phyloP scores from a whole-genome alignment of 148 eudicot species.

The Chenopodium quinoa region DNA sequence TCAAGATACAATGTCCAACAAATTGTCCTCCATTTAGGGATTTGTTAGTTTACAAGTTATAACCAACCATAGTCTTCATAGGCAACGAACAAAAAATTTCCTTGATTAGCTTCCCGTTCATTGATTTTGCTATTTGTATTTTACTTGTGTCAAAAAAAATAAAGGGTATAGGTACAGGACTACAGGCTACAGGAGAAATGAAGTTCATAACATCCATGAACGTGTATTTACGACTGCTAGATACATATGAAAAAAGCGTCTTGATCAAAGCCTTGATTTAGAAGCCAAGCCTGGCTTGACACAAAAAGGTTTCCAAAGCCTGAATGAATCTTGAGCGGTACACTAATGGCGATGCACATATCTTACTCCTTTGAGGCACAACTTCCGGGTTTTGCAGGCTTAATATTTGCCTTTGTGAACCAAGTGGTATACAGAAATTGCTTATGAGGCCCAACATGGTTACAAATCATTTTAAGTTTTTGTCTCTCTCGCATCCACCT shows the following conservation, averaged over 20 bases:
- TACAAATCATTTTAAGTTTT: slow-evolving; percentile 65
- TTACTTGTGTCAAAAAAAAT: no score
- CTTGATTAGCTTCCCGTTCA: no score
- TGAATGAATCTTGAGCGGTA: slow-evolving; percentile 1
- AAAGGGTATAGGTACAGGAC: no score
- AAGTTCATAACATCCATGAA: background rate
- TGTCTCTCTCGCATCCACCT: slow-evolving; percentile 90
- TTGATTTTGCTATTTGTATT: no score
- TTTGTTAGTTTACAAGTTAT: no score
- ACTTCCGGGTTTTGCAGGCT: slow-evolving; percentile 30
- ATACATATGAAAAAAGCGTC: background rate
- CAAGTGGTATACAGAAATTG: slow-evolving; percentile 81
- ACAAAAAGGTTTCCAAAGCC: background rate
- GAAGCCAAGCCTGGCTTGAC: background rate
- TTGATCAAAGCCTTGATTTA: background rate
- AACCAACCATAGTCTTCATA: no score
- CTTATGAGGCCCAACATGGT: slow-evolving; percentile 67
- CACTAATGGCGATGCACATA: slow-evolving; percentile 2
- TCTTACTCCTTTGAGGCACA: slow-evolving; percentile 31
- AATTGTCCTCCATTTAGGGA: no score
- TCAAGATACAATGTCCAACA: no score
- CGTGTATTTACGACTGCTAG: background rate
- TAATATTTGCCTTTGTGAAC: slow-evolving; percentile 62
- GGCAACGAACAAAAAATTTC: no score
- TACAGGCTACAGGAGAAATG: no score